Evolutionary conservation across 1,139 yeast genomes (phyloP), one percentile per base, ranked within the genome.

Genomic region (Pichia kudriavzevii): DNA sequence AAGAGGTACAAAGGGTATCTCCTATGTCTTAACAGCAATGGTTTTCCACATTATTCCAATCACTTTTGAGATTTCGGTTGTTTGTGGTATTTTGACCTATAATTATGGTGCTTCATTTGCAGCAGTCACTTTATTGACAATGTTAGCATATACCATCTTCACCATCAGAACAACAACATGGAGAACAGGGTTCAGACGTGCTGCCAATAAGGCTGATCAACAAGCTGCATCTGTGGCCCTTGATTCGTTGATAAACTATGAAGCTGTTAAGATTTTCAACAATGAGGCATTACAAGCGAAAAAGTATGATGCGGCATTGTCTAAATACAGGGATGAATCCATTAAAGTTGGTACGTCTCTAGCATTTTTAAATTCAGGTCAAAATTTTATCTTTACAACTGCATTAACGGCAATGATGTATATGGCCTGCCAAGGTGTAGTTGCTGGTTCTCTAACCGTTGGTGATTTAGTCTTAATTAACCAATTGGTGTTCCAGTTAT

Each of bases 391-490:
- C 21, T 91, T 93, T 60, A 83, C 97, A 0, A 61, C 83, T 26
- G 97, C 98, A 1, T 65, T 93, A 47, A 91, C 98, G 1, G 87
- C 80, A 2, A 91, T 93, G 94, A 93, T 91, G 98, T 91, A 83
- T 57, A 79, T 91, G 95, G 97, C 96, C n/a, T 87, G 96, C 51
- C 76, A 77, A 41, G 97, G 97, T 21, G 94, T 91, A 11, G 77
- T 87, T 10, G 61, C 72, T 4, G 96, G 96, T 0, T 61, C 75
- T 1, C 65, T 91, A 40, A 80, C 94, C 2, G 97, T 93, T 13
- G 99, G 99, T 45, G 98, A 91, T 56, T 66, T 91, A 52, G 98
- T 91, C n/a, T 67, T 93, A 44, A 88, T 91, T 45, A 93, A 93
- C 58, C 98, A 93, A 61, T 69, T 93, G 39, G 97, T 91, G 9